phyloP scores from a whole-genome alignment of 2,329 filamentous ascomycete genomes.

The Paramyrothecium roridum region DNA sequence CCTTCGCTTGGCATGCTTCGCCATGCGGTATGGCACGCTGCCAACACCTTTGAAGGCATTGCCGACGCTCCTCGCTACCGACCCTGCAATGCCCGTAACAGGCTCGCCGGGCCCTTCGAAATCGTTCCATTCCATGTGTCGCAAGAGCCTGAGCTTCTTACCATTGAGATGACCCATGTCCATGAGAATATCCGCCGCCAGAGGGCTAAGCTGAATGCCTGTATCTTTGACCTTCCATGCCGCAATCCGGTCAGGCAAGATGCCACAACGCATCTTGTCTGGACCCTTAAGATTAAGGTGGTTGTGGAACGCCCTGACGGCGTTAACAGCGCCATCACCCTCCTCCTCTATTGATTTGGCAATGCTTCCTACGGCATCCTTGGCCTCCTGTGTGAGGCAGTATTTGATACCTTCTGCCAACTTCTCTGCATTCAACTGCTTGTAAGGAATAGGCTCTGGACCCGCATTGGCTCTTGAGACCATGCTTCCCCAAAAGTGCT shows the following conservation, averaged over 20 bases:
- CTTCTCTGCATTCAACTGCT: slow-evolving; percentile 59
- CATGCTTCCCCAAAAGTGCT: slow-evolving; percentile 76
- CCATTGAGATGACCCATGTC: slow-evolving; percentile 59
- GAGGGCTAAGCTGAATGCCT: slow-evolving; percentile 54
- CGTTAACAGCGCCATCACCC: slow-evolving; percentile 68
- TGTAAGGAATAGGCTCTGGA: slow-evolving; percentile 65
- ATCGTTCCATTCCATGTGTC: slow-evolving; percentile 73
- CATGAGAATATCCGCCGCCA: slow-evolving; percentile 65
- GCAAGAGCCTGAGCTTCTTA: slow-evolving; percentile 59
- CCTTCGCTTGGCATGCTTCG: slow-evolving; percentile 48
- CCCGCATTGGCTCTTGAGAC: slow-evolving; percentile 62
- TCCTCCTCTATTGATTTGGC: slow-evolving; percentile 58
- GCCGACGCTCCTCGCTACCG: slow-evolving; percentile 55
- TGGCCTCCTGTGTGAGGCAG: slow-evolving; percentile 60
- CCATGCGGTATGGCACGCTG: slow-evolving; percentile 59
- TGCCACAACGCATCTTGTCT: slow-evolving; percentile 61
- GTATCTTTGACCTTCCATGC: slow-evolving; percentile 64
- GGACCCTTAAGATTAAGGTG: slow-evolving; percentile 50
- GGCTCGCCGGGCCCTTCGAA: slow-evolving; percentile 75
- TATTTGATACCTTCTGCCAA: slow-evolving; percentile 69
- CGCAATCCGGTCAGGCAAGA: slow-evolving; percentile 60
- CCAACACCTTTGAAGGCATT: slow-evolving; percentile 61
- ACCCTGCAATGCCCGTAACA: slow-evolving; percentile 62
- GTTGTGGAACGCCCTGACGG: slow-evolving; percentile 63
- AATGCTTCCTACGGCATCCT: slow-evolving; percentile 54